These are phyloP conservation scores for Dictyostelium firmibasis DNA, from an alignment of 78 protist species.

Conservation along the genomic window DNA sequence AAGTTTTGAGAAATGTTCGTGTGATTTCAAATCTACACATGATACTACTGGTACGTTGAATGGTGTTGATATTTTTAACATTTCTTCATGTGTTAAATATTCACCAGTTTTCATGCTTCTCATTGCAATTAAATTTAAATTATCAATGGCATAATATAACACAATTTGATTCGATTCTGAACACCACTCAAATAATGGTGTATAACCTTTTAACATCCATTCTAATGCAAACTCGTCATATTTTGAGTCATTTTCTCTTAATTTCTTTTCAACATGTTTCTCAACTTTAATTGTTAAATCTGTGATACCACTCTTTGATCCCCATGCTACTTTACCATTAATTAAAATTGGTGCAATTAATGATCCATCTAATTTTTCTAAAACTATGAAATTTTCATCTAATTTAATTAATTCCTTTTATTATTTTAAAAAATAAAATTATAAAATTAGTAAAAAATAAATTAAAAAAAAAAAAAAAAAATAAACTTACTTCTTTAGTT, in stretches of 20 bases:
- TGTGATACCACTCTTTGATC: constrained; percentile 60
- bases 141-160: constrained; percentile 11
- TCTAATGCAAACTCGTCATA: constrained; percentile 36
- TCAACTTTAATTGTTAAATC: constrained; percentile 35
- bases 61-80: background rate
- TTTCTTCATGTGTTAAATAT: background rate
- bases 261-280: background rate
- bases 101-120: constrained; percentile 49
- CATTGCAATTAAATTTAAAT: background rate
- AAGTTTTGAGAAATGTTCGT: background rate
- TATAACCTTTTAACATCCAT: constrained; percentile 19
- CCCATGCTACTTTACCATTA: constrained; percentile 28
- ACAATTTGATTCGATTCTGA: constrained; percentile 43
- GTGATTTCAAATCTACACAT: background rate
- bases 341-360: constrained; percentile 52
- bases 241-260: background rate
- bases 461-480: background rate
- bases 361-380: constrained; percentile 62
- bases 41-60: constrained; percentile 9
- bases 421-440: background rate
- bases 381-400: constrained; percentile 13
- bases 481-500: constrained; percentile 32
- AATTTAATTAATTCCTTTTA: constrained; percentile 24
- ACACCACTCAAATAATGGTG: constrained; percentile 65
- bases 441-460: background rate